Base-by-base conservation (phyloP, 23 red algal genomes). In the Chondrus crispus region DNA sequence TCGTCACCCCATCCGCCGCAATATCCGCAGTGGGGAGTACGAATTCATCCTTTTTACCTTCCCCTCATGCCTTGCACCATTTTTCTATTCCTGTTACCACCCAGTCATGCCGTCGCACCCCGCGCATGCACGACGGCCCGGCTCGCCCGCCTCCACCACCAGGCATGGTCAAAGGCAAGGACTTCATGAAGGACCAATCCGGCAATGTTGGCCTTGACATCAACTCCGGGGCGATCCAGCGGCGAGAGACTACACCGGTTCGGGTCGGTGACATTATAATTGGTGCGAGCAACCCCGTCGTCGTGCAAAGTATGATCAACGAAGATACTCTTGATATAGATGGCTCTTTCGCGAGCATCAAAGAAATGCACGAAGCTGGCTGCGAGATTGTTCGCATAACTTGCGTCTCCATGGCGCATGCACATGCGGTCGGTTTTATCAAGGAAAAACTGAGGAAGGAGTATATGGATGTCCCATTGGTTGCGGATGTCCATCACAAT, bases 291-390 rank as follows among this genome's bases (percentile, higher is more conserved):
- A 95, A 95, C 46, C 97, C 97, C 22, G 97, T 99, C 5, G 97
- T 99, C 1, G 95, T 99, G 52, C 97, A 99, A 78, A 95, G 91
- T 80, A 99, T 99, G 97, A 99, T 99, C 81, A 99, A 99, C 40
- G 97, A 99, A 68, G 97, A 99, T 79, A 99, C 97, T 30, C 79
- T 99, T n/a, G 92, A 99, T 37, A 78, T 99, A 20, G 97, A 99
- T 11, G 62, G 76, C 44, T 90, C 93, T 5, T 63, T 90, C 9
- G 32, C 45, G 6, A 80, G 90, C 60, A 99, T 99, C 52, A 73
- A 80, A 43, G 87, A 84, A 45, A 91, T 99, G 94, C 97, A 99
- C 89, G 94, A 99, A 85, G 90, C 85, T 4, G 97, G 97, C 30
- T 99, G 97, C 57, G 97, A 99, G 79, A 96, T 99, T 44, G 97